Base-by-base conservation (phyloP, 2,329 filamentous ascomycete species). In the Raffaelea ambrosiae region DNA sequence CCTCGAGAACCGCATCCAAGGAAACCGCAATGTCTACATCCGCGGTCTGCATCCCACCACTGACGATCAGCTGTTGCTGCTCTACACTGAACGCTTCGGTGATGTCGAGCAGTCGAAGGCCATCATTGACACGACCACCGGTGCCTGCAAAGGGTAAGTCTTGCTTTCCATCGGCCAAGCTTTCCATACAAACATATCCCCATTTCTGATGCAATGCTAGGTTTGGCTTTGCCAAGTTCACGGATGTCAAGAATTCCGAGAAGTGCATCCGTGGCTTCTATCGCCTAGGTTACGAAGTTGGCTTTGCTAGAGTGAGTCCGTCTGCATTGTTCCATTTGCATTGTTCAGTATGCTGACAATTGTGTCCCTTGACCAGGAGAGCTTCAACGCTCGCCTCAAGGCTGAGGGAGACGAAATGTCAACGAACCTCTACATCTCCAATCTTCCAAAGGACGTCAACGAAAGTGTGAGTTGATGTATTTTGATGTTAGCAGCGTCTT, bases 11-110 rank as follows among this genome's bases (percentile, higher is more conserved):
- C 86, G 89, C 50, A 93, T 83, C 49, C 71, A 86, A 43, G 90
- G 90, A 40, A 95, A 97, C 62, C 93, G 89, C 54, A 98, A 98
- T 60, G 91, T 98, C 55, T 98, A 98, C 72, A 96, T 98, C 54
- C 88, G 93, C 52, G 94, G 94, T 18, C 83, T 98, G 53, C 86
- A 95, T 54, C 91, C 93, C 0, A 91, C 94, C 58, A 98, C 91
- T 1, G 93, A 94, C 43, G 93, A 98, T 60, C 86, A 94, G 44
- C 84, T 94, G 62, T 73, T 98, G 18, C 78, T 86, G 58, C 74
- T 76, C 40, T 97, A 93, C 68, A 85, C 91, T 40, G 75, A 80
- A 57, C 86, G 91, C 44, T 98, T 97, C 61, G 94, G 93, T 39
- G 83, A 85, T 51, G 93, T 98, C 49, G 88, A 95, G 69, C 95